Evolutionary conservation across 768 basidiomycete species (phyloP).

Genomic region (Dentipellis sp.): DNA sequence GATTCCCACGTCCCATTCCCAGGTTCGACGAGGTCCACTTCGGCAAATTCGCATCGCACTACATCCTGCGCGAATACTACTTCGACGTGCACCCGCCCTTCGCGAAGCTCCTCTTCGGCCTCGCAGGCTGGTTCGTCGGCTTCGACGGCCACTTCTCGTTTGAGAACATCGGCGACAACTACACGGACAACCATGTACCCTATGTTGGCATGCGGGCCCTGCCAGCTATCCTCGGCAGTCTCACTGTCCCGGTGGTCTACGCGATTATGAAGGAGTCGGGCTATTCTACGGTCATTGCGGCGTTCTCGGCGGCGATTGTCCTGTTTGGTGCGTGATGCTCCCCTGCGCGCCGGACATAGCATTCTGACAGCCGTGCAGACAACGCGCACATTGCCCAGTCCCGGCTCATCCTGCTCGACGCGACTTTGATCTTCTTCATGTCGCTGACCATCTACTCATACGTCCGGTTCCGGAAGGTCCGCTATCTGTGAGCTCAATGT

Average conservation of each 20-base stretch:
- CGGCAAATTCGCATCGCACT: slow-evolving; percentile 95
- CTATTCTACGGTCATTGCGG: slow-evolving; percentile 83
- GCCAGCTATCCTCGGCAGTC: slow-evolving; percentile 83
- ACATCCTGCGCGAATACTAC: slow-evolving; percentile 90
- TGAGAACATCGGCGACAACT: slow-evolving; percentile 92
- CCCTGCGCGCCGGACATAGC: neutral
- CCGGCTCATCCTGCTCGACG: slow-evolving; percentile 94
- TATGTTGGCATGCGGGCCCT: slow-evolving; percentile 91
- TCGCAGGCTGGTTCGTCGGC: slow-evolving; percentile 94
- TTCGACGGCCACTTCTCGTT: slow-evolving; percentile 93
- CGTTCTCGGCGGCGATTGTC: slow-evolving; percentile 81
- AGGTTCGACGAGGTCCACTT: slow-evolving; percentile 99
- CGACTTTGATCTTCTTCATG: slow-evolving; percentile 93
- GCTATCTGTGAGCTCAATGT: slow-evolving; percentile 55
- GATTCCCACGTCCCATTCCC: neutral
- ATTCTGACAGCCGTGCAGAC: slow-evolving; percentile 38
- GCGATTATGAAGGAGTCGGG: slow-evolving; percentile 98
- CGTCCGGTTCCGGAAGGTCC: slow-evolving; percentile 88
- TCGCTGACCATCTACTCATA: slow-evolving; percentile 88
- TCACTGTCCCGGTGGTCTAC: slow-evolving; percentile 88
- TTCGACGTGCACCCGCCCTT: slow-evolving; percentile 99
- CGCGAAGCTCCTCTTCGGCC: slow-evolving; percentile 89
- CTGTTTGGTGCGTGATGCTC: slow-evolving; percentile 67
- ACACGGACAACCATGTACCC: slow-evolving; percentile 78
- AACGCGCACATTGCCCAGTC: slow-evolving; percentile 95